Evolutionary conservation across 2,329 filamentous ascomycete genomes (phyloP).

Genomic region (Myotisia sp.): DNA sequence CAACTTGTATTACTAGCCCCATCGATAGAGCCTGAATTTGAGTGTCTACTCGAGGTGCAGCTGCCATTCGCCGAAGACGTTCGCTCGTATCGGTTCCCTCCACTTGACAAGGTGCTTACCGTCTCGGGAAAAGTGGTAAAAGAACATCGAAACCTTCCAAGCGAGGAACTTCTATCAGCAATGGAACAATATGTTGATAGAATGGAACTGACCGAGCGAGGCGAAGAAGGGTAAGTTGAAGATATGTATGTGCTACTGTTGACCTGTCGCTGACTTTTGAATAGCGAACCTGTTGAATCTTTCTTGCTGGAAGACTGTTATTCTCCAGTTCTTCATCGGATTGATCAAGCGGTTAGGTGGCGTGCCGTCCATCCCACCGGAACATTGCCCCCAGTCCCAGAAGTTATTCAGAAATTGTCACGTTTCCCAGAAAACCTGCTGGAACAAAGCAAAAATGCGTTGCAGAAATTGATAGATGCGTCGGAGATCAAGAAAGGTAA

Average conservation of each 20-base stretch:
- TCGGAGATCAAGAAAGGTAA: slow-evolving; percentile 73
- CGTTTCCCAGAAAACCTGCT: slow-evolving; percentile 55
- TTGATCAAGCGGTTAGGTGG: slow-evolving; percentile 71
- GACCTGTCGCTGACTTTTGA: slow-evolving; percentile 8
- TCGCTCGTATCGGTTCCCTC: slow-evolving; percentile 78
- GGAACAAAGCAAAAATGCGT: slow-evolving; percentile 39
- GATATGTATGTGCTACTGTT: slow-evolving; percentile 1
- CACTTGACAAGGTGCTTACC: slow-evolving; percentile 73
- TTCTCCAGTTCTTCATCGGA: slow-evolving; percentile 72
- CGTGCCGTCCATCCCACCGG: slow-evolving; percentile 62
- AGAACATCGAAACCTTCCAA: slow-evolving; percentile 72
- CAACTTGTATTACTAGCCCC: slow-evolving; percentile 65
- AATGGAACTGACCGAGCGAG: slow-evolving; percentile 67
- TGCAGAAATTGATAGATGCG: slow-evolving; percentile 51
- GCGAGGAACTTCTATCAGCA: slow-evolving; percentile 54
- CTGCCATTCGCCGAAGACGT: slow-evolving; percentile 89
- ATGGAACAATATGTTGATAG: slow-evolving; percentile 88
- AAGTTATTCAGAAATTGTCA: slow-evolving; percentile 58
- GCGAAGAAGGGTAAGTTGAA: slow-evolving; percentile 55
- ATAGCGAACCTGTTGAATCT: slow-evolving; percentile 48
- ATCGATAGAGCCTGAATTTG: slow-evolving; percentile 60
- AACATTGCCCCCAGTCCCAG: slow-evolving; percentile 46
- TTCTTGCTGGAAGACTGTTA: slow-evolving; percentile 67
- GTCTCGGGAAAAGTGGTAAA: slow-evolving; percentile 67
- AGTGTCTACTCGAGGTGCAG: slow-evolving; percentile 79